These are phyloP conservation scores for Cladorrhinum sp. DNA, from an alignment of 2,329 filamentous ascomycete species.

Conservation along the genomic window DNA sequence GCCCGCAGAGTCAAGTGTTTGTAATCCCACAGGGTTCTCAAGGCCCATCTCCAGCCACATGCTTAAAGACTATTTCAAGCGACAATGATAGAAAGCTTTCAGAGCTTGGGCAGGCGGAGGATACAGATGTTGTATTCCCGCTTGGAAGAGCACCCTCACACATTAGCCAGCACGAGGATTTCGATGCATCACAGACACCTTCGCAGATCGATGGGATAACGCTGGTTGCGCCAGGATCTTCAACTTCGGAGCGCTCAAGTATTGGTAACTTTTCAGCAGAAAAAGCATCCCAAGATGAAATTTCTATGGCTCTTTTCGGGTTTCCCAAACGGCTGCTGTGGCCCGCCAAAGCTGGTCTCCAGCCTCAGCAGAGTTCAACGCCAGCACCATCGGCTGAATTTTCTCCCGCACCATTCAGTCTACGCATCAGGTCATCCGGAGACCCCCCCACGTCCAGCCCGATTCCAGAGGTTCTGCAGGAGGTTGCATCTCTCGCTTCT, in stretches of 20 bases:
- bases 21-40: not conserved
- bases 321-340: slow-evolving; percentile 23
- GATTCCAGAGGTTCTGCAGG: not conserved
- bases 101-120: not conserved
- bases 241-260: slow-evolving; percentile 6
- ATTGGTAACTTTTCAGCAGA: slow-evolving; percentile 20
- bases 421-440: not conserved
- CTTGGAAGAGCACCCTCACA: not conserved
- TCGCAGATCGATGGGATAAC: slow-evolving; percentile 24
- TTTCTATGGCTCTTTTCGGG: not conserved
- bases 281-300: slow-evolving; percentile 17
- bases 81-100: not conserved
- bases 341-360: slow-evolving; percentile 10
- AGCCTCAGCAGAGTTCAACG: not conserved
- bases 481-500: not conserved
- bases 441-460: not conserved
- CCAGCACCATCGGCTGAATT: not conserved
- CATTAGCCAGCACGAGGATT: not conserved
- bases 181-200: slow-evolving; percentile 1
- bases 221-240: slow-evolving; percentile 12
- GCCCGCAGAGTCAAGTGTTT: not conserved
- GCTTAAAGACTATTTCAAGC: not conserved
- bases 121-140: not conserved
- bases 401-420: not conserved
- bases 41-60: not conserved